Evolutionary conservation across 192 early-diverging fungal species (phyloP).

Genomic region (Coemansia sp.): DNA sequence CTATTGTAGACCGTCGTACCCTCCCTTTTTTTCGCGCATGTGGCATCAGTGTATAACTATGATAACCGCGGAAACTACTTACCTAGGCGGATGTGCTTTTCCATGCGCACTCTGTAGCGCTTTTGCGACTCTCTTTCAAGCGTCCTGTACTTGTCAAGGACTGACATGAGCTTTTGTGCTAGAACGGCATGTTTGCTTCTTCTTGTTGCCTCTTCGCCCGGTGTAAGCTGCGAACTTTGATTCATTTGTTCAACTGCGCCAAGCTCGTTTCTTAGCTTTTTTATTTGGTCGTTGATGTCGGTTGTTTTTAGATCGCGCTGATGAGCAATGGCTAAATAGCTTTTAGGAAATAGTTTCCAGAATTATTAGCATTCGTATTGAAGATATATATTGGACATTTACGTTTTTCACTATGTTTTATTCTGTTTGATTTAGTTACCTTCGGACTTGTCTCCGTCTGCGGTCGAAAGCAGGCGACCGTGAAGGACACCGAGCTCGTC

Average conservation of each 20-base stretch:
- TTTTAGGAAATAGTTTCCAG: too few relatives aligned
- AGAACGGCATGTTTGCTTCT: slow-evolving; percentile 39
- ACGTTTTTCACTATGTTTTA: too few relatives aligned
- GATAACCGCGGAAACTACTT: slow-evolving; percentile 1
- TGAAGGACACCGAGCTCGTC: slow-evolving; percentile 40
- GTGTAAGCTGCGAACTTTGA: slow-evolving; percentile 22
- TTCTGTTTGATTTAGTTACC: slow-evolving; percentile 11
- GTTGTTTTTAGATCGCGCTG: slow-evolving; percentile 43
- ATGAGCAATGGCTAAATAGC: slow-evolving; percentile 34
- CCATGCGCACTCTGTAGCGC: slow-evolving; percentile 43
- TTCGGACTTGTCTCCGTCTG: slow-evolving; percentile 48
- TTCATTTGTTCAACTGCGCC: slow-evolving; percentile 46
- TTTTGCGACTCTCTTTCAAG: slow-evolving; percentile 48
- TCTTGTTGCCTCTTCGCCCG: slow-evolving; percentile 44
- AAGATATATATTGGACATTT: too few relatives aligned
- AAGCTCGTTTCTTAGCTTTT: slow-evolving; percentile 40
- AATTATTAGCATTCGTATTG: too few relatives aligned
- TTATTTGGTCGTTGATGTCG: slow-evolving; percentile 40
- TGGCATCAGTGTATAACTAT: neutral
- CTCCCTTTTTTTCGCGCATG: neutral
- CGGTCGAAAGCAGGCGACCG: slow-evolving; percentile 34
- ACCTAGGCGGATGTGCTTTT: slow-evolving; percentile 52
- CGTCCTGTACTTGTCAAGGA: slow-evolving; percentile 44
- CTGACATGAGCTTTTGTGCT: slow-evolving; percentile 38
- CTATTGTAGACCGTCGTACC: too few relatives aligned